Conservation (phyloP, 2,329 filamentous ascomycete species). For the Alternaria brassicae region DNA sequence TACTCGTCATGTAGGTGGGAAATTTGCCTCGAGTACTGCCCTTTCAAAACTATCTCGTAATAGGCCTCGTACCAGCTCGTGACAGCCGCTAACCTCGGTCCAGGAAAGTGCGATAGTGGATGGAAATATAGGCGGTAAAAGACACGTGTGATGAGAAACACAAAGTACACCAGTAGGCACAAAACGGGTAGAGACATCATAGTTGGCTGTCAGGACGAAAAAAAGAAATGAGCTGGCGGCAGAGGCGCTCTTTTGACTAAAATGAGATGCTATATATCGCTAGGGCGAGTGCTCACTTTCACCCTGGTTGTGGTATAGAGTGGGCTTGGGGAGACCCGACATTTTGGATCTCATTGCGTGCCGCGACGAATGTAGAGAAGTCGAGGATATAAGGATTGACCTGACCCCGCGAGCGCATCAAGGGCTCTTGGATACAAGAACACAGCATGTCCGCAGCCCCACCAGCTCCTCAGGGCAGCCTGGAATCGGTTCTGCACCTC, state of each 20-base stretch:
- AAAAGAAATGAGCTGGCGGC: not conserved
- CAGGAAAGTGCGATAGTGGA: conserved; percentile 55
- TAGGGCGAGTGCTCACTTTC: not conserved
- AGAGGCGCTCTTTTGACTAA: conserved; percentile 3
- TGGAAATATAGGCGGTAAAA: conserved; percentile 55
- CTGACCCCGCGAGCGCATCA: conserved; percentile 3
- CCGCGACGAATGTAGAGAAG: conserved; percentile 6
- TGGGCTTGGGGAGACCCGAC: conserved; percentile 2
- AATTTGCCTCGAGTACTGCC: conserved; percentile 44
- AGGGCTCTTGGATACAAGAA: conserved; percentile 1
- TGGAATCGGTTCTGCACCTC: conserved; percentile 39
- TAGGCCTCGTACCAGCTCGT: conserved; percentile 48
- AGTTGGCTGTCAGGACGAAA: conserved; percentile 4
- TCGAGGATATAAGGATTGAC: not conserved
- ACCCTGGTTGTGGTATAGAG: not conserved
- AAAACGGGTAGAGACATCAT: conserved; percentile 21
- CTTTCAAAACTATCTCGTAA: conserved; percentile 42
- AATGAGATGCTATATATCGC: not conserved
- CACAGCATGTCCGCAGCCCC: conserved; percentile 20
- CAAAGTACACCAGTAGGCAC: conserved; percentile 14
- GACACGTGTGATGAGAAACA: conserved; percentile 30
- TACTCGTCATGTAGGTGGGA: conserved; percentile 42
- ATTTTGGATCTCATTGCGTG: conserved; percentile 2
- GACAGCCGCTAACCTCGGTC: conserved; percentile 47
- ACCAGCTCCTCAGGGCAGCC: conserved; percentile 17